Conservation (phyloP, 176 grass and related monocot genomes). For the Stipa capillata region DNA sequence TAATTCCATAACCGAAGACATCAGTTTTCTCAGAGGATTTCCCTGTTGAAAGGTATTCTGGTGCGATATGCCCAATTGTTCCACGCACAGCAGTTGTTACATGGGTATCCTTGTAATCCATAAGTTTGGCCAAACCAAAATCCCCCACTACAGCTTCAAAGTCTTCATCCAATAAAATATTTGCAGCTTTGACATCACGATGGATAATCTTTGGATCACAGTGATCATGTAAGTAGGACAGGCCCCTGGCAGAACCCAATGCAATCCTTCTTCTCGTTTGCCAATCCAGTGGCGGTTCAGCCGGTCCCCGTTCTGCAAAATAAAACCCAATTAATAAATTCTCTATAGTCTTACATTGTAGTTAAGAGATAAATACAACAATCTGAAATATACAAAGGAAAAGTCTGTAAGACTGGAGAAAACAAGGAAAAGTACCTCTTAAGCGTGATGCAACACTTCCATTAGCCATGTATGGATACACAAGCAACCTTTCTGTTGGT, state of each 20-base stretch:
- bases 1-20: slow-evolving; percentile 92
- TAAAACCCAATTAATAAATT: not conserved
- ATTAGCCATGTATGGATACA: slow-evolving; percentile 88
- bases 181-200: slow-evolving; percentile 88
- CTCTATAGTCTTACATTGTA: not conserved
- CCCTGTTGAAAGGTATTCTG: slow-evolving; percentile 85
- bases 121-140: slow-evolving; percentile 84
- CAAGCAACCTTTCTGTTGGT: slow-evolving; percentile 81
- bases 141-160: slow-evolving; percentile 82
- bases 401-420: not conserved
- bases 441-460: slow-evolving; percentile 84
- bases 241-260: slow-evolving; percentile 71
- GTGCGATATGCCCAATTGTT: slow-evolving; percentile 89
- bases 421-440: slow-evolving; percentile 29
- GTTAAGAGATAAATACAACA: not conserved
- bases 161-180: slow-evolving; percentile 84
- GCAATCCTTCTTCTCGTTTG: slow-evolving; percentile 69
- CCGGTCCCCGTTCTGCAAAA: slow-evolving; percentile 54
- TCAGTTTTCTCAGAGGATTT: slow-evolving; percentile 92
- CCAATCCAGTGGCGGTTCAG: slow-evolving; percentile 77
- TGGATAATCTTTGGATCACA: slow-evolving; percentile 88
- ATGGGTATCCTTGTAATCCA: slow-evolving; percentile 97
- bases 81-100: slow-evolving; percentile 87
- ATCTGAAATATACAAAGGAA: not conserved
- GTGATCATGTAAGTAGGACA: slow-evolving; percentile 83